A percentile compares a stretch with the other conserved stretches of the same genome.
These are phyloP conservation scores for Oidium heveae DNA, from an alignment of 2,329 filamentous ascomycete genomes.

Conservation along the genomic window DNA sequence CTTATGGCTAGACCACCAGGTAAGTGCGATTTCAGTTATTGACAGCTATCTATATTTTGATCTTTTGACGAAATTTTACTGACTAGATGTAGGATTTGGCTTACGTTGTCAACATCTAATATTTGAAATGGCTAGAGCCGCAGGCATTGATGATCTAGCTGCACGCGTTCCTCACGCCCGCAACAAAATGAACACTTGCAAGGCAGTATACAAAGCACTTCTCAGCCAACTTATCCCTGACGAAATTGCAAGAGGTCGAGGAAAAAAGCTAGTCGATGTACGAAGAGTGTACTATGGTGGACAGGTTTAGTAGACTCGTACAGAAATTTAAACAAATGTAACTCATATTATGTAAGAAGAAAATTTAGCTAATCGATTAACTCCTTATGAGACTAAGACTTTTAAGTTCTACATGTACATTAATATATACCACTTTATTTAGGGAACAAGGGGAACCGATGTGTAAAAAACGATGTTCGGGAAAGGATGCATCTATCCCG, in stretches of 20 bases:
- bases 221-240: slow-evolving; percentile 68
- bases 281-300: slow-evolving; percentile 94
- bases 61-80: not conserved
- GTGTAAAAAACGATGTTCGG: too few species aligned
- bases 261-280: slow-evolving; percentile 89
- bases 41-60: not conserved
- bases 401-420: too few species aligned
- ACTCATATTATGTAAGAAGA: too few species aligned
- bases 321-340: not conserved
- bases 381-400: too few species aligned
- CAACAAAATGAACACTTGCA: slow-evolving; percentile 96
- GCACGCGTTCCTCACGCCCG: slow-evolving; percentile 62
- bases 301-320: slow-evolving; percentile 8
- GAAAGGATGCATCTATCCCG: too few species aligned
- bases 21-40: slow-evolving; percentile 21
- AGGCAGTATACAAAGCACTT: slow-evolving; percentile 66
- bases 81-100: slow-evolving; percentile 46
- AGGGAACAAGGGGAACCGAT: too few species aligned
- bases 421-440: too few species aligned
- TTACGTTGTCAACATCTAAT: slow-evolving; percentile 77
- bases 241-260: slow-evolving; percentile 65
- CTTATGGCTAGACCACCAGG: slow-evolving; percentile 68
- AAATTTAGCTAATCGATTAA: too few species aligned
- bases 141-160: slow-evolving; percentile 67
- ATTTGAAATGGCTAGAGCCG: slow-evolving; percentile 77